These are phyloP conservation scores for Brettanomyces custersianus DNA, from an alignment of 805 yeast species.

Conservation along the genomic window DNA sequence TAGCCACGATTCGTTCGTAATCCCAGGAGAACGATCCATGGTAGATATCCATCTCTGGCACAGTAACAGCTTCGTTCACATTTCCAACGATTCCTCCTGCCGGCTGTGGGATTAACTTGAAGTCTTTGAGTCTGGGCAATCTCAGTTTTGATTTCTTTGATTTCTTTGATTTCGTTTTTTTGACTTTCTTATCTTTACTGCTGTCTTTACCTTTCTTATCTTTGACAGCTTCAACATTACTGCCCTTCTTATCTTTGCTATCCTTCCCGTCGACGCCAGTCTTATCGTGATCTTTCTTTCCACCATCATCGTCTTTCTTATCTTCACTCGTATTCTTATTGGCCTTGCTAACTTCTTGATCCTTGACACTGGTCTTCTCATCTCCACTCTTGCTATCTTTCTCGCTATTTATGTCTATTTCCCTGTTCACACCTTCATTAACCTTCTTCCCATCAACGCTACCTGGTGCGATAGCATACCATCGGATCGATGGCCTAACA, in stretches of 20 bases:
- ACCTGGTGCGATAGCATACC: no score
- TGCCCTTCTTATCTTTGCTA: background rate
- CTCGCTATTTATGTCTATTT: background rate
- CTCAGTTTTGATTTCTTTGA: background rate
- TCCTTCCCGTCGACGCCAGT: background rate
- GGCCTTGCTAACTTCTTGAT: background rate
- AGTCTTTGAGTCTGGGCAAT: slow-evolving; percentile 8
- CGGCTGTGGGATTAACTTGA: slow-evolving; percentile 66
- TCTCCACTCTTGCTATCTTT: background rate
- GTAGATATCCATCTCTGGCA: slow-evolving; percentile 51
- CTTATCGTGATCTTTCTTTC: background rate
- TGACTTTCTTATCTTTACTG: background rate
- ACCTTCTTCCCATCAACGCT: no score
- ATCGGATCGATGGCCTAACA: no score
- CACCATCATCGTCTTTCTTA: background rate
- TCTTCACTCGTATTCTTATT: background rate
- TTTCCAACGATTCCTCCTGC: slow-evolving; percentile 90
- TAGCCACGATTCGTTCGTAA: slow-evolving; percentile 66
- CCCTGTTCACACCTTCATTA: background rate
- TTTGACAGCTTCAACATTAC: background rate
- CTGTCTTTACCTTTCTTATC: background rate
- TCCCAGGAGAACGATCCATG: slow-evolving; percentile 94
- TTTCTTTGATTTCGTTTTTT: slow-evolving; percentile 3
- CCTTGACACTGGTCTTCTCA: background rate
- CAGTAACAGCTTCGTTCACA: slow-evolving; percentile 77